phyloP scores from a whole-genome alignment of 73 alveolate species.

The Symbiodinium natans region DNA sequence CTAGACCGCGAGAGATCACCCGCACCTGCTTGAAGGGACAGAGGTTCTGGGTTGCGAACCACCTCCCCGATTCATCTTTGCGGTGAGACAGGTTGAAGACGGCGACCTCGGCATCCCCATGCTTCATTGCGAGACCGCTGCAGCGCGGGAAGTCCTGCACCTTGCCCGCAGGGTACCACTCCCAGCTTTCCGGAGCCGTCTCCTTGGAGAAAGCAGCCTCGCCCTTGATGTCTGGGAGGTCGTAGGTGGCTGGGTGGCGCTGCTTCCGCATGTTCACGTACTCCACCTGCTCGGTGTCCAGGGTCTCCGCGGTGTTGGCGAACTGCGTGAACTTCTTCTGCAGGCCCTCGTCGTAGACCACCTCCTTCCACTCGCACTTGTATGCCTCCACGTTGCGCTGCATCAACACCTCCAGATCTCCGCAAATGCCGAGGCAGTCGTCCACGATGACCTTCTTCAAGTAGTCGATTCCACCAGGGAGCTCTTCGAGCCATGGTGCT shows the following conservation, averaged over 20 bases:
- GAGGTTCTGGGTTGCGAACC: constrained; percentile 59
- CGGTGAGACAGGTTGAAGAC: not conserved
- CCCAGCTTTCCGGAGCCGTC: not conserved
- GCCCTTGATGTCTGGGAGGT: constrained; percentile 59
- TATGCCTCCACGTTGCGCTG: not conserved
- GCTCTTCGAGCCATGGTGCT: constrained; percentile 74
- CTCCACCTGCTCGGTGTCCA: constrained; percentile 53
- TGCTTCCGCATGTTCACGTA: constrained; percentile 49
- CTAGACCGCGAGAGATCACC: constrained; percentile 20
- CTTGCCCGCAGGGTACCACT: constrained; percentile 29
- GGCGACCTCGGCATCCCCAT: constrained; percentile 11
- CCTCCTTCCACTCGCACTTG: constrained; percentile 86
- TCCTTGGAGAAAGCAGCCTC: constrained; percentile 23
- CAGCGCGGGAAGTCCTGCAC: not conserved
- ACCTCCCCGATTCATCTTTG: not conserved
- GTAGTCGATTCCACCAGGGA: constrained; percentile 63
- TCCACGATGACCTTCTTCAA: constrained; percentile 54
- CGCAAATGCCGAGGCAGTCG: constrained; percentile 47
- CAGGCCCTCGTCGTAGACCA: constrained; percentile 32
- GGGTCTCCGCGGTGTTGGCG: constrained; percentile 27
- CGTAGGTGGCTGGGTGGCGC: constrained; percentile 52
- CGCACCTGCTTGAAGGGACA: constrained; percentile 37
- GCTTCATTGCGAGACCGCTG: constrained; percentile 43
- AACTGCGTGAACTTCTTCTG: constrained; percentile 51
- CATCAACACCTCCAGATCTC: constrained; percentile 36